Percentiles rank a stretch among this genome's conserved stretches.
phyloP scores from a whole-genome alignment of 768 basidiomycete species.

The Tylopilus plumbeoviolaceoides region DNA sequence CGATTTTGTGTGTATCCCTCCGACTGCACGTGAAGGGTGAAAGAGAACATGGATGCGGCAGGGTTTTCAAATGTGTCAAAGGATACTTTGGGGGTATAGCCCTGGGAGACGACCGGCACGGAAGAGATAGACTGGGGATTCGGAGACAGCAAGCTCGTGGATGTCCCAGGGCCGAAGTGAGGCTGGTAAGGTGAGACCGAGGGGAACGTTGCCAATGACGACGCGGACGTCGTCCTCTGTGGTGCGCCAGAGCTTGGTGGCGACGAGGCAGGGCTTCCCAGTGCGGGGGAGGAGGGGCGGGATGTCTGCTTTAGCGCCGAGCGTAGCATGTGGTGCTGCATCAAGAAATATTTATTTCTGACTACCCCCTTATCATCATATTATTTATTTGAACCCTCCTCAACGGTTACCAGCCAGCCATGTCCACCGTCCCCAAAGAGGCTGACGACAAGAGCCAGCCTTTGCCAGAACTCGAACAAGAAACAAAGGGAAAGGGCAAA shows the following conservation, averaged over 20 bases:
- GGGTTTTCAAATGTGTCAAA: constrained; percentile 88
- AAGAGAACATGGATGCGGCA: constrained; percentile 81
- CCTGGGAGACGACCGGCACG: constrained; percentile 25
- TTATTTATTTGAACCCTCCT: background rate
- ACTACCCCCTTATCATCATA: background rate
- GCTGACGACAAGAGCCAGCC: background rate
- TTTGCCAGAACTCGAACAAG: constrained; percentile 2
- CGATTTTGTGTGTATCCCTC: constrained; percentile 73
- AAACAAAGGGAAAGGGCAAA: constrained; percentile 3
- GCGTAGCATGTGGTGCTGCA: constrained; percentile 33
- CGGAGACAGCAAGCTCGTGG: constrained; percentile 16
- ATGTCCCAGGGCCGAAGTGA: constrained; percentile 11
- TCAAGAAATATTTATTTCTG: constrained; percentile 10
- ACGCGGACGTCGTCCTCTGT: constrained; percentile 13
- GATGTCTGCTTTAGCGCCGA: constrained; percentile 52
- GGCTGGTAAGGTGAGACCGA: constrained; percentile 20
- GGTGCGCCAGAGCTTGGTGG: constrained; percentile 13
- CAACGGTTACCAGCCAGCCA: constrained; percentile 7
- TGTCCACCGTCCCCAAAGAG: constrained; percentile 11
- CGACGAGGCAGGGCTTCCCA: constrained; percentile 23
- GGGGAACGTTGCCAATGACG: constrained; percentile 15
- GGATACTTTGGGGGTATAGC: constrained; percentile 51
- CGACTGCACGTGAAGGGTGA: constrained; percentile 78
- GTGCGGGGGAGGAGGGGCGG: constrained; percentile 19
- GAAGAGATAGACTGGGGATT: constrained; percentile 15